Evolutionary conservation across 1,139 yeast genomes (phyloP).

Genomic region (Casaregolazyma lundiana): DNA sequence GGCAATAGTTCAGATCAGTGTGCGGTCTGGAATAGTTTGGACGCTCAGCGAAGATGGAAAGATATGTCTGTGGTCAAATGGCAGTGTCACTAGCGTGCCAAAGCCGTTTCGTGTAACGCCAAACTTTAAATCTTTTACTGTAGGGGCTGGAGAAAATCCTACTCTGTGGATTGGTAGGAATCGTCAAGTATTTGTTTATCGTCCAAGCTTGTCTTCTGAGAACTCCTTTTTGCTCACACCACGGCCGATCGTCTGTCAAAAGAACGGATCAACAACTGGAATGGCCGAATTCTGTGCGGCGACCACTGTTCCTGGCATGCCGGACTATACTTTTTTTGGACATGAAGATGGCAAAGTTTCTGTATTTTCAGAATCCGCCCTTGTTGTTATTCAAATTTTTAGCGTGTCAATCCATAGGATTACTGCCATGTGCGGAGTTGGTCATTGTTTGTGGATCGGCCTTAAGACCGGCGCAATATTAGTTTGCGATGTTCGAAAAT

Average conservation of each 20-base stretch:
- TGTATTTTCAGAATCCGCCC: constrained; percentile 28
- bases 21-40: constrained; percentile 25
- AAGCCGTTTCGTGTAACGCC: constrained; percentile 32
- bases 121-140: constrained; percentile 29
- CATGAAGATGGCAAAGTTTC: constrained; percentile 41
- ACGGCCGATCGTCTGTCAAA: constrained; percentile 24
- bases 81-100: constrained; percentile 27
- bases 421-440: constrained; percentile 31
- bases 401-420: constrained; percentile 35
- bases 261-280: constrained; percentile 13
- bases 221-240: constrained; percentile 26
- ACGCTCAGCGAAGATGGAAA: constrained; percentile 40
- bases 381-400: constrained; percentile 32
- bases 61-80: constrained; percentile 33
- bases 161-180: constrained; percentile 36
- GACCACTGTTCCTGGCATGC: constrained; percentile 23
- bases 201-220: constrained; percentile 25
- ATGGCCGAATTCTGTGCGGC: constrained; percentile 35
- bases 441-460: constrained; percentile 38
- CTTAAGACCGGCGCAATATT: constrained; percentile 37
- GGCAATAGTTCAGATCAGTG: constrained; percentile 27
- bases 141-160: constrained; percentile 25
- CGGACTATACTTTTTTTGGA: constrained; percentile 36
- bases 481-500: constrained; percentile 32
- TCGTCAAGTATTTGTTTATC: constrained; percentile 32